A percentile compares a stretch with the other conserved stretches of the same genome.
phyloP scores from a whole-genome alignment of 2,329 filamentous ascomycete species.

The Colletotrichum sidae region DNA sequence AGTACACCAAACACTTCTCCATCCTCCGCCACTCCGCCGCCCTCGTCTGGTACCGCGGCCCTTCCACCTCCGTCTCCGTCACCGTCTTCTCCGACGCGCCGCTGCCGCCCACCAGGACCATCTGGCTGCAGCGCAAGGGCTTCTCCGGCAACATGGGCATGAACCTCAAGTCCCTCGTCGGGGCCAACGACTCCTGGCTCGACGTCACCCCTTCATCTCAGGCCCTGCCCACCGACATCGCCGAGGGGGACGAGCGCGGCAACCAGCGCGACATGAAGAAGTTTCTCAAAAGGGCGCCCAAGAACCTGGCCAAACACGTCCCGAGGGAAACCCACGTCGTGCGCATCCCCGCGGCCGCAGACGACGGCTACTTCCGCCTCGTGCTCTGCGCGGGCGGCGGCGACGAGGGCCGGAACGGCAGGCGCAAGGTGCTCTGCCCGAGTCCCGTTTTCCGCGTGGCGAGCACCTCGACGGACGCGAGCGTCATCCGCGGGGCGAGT shows the following conservation, averaged over 20 bases:
- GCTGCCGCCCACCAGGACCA: constrained; percentile 66
- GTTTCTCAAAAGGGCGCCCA: constrained; percentile 68
- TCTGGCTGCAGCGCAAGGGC: constrained; percentile 77
- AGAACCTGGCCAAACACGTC: constrained; percentile 58
- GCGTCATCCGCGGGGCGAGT: constrained; percentile 73
- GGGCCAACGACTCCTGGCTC: constrained; percentile 70
- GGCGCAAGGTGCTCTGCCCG: constrained; percentile 70
- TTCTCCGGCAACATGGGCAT: constrained; percentile 77
- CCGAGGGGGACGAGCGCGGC: constrained; percentile 69
- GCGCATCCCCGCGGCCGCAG: constrained; percentile 71
- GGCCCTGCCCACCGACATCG: constrained; percentile 60
- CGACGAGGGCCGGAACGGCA: constrained; percentile 41
- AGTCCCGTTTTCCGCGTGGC: constrained; percentile 78
- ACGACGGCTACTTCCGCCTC: constrained; percentile 77
- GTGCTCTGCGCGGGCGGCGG: constrained; percentile 66
- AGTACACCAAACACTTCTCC: constrained; percentile 74
- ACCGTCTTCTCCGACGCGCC: constrained; percentile 71
- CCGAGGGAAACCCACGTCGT: constrained; percentile 73
- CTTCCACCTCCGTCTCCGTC: constrained; percentile 71
- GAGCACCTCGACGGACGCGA: constrained; percentile 71
- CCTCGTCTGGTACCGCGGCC: constrained; percentile 74
- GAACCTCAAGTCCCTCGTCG: constrained; percentile 71
- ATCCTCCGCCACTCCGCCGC: constrained; percentile 75
- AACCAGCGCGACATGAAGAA: constrained; percentile 76
- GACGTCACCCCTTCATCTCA: constrained; percentile 72